phyloP scores from a whole-genome alignment of 2,329 filamentous ascomycete species.

The Biscogniauxia marginata region DNA sequence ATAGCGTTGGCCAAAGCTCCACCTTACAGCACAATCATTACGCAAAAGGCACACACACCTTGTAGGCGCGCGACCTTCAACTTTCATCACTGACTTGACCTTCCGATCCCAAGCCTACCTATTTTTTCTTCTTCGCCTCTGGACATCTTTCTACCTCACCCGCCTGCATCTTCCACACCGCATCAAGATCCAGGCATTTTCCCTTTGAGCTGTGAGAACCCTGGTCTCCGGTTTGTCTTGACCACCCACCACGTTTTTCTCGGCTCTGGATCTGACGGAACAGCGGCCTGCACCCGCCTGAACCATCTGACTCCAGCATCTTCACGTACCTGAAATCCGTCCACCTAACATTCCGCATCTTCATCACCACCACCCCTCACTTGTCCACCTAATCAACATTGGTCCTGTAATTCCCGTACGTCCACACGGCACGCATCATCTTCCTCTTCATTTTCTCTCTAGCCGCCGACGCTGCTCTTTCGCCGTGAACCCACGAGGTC shows the following conservation, averaged over 20 bases:
- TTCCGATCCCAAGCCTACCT: background rate
- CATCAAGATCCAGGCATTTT: background rate
- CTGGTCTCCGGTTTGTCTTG: background rate
- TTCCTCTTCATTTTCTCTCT: background rate
- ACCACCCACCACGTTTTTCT: slow-evolving; percentile 5
- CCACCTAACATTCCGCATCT: background rate
- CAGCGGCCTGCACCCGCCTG: slow-evolving; percentile 34
- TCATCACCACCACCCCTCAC: background rate
- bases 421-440: background rate
- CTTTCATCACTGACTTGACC: background rate
- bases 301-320: slow-evolving; percentile 24
- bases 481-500: slow-evolving; percentile 3
- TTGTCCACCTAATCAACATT: background rate
- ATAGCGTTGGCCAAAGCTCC: background rate
- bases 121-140: background rate
- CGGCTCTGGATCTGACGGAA: slow-evolving; percentile 22
- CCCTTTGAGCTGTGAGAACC: slow-evolving; percentile 1
- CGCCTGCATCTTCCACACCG: background rate
- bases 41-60: background rate
- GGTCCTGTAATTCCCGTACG: slow-evolving; percentile 6
- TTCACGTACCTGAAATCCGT: slow-evolving; percentile 6
- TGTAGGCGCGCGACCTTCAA: background rate
- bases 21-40: slow-evolving; percentile 1
- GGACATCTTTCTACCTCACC: background rate
- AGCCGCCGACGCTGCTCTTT: background rate